A percentile compares a stretch with the other conserved stretches of the same genome.
These are phyloP conservation scores for Gossypium longicalyx DNA, from an alignment of 345 rosid genomes.

Conservation along the genomic window DNA sequence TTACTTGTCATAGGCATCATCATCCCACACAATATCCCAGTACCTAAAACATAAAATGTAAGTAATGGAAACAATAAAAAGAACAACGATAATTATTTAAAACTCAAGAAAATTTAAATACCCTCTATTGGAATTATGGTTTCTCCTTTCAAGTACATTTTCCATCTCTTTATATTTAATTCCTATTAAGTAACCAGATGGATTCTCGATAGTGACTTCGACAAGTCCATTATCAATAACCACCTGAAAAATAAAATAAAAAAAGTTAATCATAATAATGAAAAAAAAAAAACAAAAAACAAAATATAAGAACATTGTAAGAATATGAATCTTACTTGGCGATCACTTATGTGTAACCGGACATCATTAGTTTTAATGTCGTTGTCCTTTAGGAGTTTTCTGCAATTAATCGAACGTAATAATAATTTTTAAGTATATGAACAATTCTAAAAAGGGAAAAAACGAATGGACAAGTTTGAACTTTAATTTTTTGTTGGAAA, in stretches of 20 bases:
- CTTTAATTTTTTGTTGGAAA: not conserved
- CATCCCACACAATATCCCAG: constrained; percentile 82
- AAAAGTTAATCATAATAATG: not conserved
- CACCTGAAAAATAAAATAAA: constrained; percentile 33
- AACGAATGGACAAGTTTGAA: not conserved
- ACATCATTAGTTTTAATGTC: not conserved
- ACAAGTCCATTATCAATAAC: constrained; percentile 69
- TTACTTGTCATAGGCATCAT: constrained; percentile 40
- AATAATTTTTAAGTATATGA: too few species aligned
- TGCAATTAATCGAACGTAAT: constrained; percentile 1
- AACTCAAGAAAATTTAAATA: constrained; percentile 16
- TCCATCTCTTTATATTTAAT: constrained; percentile 55
- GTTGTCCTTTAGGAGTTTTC: not conserved
- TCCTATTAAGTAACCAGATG: constrained; percentile 55
- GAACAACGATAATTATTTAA: not conserved
- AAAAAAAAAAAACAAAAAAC: not conserved
- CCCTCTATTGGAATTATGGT: constrained; percentile 49
- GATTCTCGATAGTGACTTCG: constrained; percentile 51
- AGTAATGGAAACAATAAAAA: too few species aligned
- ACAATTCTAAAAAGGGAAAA: not conserved
- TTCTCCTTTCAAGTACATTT: constrained; percentile 44
- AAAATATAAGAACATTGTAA: not conserved
- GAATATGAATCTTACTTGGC: not conserved
- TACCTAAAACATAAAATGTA: constrained; percentile 36
- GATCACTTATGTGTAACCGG: not conserved